Percentiles rank a stretch among this genome's conserved stretches.
phyloP scores from a whole-genome alignment of 2,329 filamentous ascomycete species.

The Zymoseptoria tritici region DNA sequence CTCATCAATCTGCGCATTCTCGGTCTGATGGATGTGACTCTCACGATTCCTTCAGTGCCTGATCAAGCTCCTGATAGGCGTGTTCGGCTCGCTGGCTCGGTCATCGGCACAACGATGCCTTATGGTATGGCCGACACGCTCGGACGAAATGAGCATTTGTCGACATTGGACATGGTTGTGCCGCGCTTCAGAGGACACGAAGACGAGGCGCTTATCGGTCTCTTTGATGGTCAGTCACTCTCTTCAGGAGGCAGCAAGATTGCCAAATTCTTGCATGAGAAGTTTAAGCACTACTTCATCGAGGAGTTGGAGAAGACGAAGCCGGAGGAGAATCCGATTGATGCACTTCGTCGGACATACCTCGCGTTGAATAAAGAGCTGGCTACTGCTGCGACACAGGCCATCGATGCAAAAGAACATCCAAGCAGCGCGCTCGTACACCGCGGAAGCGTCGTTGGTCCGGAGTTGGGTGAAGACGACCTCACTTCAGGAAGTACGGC shows the following conservation, averaged over 20 bases:
- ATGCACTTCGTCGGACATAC: slow-evolving; percentile 82
- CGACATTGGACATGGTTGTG: slow-evolving; percentile 90
- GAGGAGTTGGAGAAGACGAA: slow-evolving; percentile 70
- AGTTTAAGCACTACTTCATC: slow-evolving; percentile 79
- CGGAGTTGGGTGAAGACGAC: slow-evolving; percentile 81
- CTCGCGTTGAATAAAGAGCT: slow-evolving; percentile 89
- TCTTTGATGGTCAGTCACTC: slow-evolving; percentile 91
- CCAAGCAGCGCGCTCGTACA: slow-evolving; percentile 47
- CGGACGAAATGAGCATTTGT: slow-evolving; percentile 87
- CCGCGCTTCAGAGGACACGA: slow-evolving; percentile 86
- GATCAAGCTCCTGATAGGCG: slow-evolving; percentile 92
- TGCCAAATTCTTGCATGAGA: slow-evolving; percentile 92
- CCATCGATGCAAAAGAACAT: slow-evolving; percentile 64
- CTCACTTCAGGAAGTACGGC: slow-evolving; percentile 84
- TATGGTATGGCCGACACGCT: slow-evolving; percentile 98
- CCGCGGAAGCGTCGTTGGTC: slow-evolving; percentile 62
- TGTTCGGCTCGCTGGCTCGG: slow-evolving; percentile 91
- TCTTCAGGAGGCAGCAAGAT: slow-evolving; percentile 89
- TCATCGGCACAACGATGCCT: slow-evolving; percentile 72
- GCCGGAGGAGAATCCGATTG: slow-evolving; percentile 63
- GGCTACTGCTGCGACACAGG: slow-evolving; percentile 72
- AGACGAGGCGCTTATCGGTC: slow-evolving; percentile 80
- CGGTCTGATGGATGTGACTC: slow-evolving; percentile 94
- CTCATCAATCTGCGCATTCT: slow-evolving; percentile 77
- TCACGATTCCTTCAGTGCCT: slow-evolving; percentile 86